Conservation (phyloP, 23 red algal genomes). For the Gracilaria gracilis region DNA sequence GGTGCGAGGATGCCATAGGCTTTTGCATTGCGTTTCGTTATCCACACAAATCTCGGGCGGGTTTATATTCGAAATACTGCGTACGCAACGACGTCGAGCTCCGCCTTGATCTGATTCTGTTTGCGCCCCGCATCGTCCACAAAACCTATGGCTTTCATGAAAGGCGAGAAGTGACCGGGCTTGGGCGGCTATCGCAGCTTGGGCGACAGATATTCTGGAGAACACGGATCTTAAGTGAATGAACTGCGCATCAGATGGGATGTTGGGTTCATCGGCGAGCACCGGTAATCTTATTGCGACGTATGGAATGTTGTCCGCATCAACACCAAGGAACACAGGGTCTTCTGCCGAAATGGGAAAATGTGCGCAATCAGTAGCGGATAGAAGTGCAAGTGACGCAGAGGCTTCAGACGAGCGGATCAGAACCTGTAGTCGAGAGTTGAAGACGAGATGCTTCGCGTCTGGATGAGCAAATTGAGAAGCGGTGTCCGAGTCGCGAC, state of each 20-base stretch:
- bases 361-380: background rate
- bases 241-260: conserved; percentile 7
- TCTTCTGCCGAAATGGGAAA: background rate
- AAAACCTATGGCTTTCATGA: conserved; percentile 77
- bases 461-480: background rate
- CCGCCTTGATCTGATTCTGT: conserved; percentile 55
- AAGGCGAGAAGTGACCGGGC: conserved; percentile 82
- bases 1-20: conserved; percentile 86
- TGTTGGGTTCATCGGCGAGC: background rate
- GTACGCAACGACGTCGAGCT: conserved; percentile 52
- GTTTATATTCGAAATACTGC: conserved; percentile 24
- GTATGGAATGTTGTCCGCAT: conserved; percentile 8
- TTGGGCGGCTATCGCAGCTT: conserved; percentile 82
- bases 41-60: background rate
- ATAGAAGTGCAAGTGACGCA: conserved; percentile 1
- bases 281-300: background rate
- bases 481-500: background rate
- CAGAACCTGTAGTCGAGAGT: background rate
- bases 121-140: conserved; percentile 76
- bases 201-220: background rate
- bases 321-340: background rate
- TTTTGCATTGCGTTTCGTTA: conserved; percentile 36
- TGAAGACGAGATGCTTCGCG: background rate
- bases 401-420: background rate
- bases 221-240: conserved; percentile 19